Evolutionary conservation across 768 basidiomycete genomes (phyloP).

Genomic region (Dacryopinax spathularia): DNA sequence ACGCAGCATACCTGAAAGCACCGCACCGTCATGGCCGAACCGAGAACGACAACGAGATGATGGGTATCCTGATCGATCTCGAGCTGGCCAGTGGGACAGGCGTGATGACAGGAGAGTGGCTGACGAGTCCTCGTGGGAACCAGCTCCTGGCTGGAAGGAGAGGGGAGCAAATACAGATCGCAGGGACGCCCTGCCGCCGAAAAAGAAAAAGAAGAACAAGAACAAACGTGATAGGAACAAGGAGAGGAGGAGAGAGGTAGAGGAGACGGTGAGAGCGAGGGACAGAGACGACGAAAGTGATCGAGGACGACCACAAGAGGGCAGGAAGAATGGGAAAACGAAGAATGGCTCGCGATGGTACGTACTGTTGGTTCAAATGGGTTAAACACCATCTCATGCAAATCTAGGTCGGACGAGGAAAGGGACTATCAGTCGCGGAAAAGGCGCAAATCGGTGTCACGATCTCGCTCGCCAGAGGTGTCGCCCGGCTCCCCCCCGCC

Average conservation of each 20-base stretch:
- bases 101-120: conserved; percentile 3
- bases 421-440: background rate
- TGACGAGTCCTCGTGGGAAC: conserved; percentile 57
- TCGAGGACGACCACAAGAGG: background rate
- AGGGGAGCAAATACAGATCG: conserved; percentile 25
- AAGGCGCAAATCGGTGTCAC: conserved; percentile 17
- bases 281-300: background rate
- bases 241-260: conserved; percentile 23
- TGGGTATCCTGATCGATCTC: background rate
- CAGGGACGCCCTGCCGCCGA: conserved; percentile 25
- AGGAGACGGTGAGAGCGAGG: too few relatives aligned
- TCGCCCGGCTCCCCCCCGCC: conserved; percentile 9
- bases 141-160: conserved; percentile 50
- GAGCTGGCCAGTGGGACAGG: background rate
- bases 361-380: background rate
- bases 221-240: conserved; percentile 19
- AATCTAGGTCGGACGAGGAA: background rate
- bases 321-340: background rate
- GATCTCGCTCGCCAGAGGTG: conserved; percentile 18
- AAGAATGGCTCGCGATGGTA: background rate
- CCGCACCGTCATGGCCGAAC: background rate
- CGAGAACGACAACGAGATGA: background rate
- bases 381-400: background rate
- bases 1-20: background rate
- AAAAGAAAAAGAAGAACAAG: conserved; percentile 28